phyloP scores from a whole-genome alignment of 192 early-diverging fungal genomes.

The Backusella mclennaniae region DNA sequence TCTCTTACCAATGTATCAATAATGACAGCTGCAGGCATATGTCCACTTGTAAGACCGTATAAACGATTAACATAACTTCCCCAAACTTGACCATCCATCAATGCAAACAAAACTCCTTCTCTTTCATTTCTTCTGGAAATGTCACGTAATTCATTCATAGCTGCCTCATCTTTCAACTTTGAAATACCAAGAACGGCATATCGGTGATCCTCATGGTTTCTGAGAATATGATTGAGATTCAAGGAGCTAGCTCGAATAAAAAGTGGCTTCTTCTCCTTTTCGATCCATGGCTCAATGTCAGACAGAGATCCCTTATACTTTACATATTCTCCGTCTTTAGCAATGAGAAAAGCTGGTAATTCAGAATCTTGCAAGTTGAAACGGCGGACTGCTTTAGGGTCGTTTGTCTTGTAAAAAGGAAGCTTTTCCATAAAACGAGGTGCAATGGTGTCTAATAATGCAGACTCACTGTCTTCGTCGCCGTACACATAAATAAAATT shows the following conservation, averaged over 20 bases:
- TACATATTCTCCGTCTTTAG: conserved; percentile 55
- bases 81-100: conserved; percentile 63
- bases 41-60: conserved; percentile 35
- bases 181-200: conserved; percentile 64
- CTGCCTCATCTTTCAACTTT: conserved; percentile 36
- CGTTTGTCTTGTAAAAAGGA: conserved; percentile 39
- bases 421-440: conserved; percentile 20
- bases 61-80: conserved; percentile 54
- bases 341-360: conserved; percentile 53
- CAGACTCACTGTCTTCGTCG: conserved; percentile 38
- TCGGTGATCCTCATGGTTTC: background rate
- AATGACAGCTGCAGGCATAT: conserved; percentile 20
- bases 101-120: conserved; percentile 52
- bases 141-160: conserved; percentile 13
- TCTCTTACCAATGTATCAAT: conserved; percentile 13
- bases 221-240: background rate
- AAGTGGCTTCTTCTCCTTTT: conserved; percentile 62
- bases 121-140: conserved; percentile 18
- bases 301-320: conserved; percentile 18
- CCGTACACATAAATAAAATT: conserved; percentile 59
- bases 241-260: conserved; percentile 39
- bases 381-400: conserved; percentile 22
- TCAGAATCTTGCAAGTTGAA: conserved; percentile 16
- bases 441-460: conserved; percentile 18
- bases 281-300: conserved; percentile 55